Evolutionary conservation across 192 early-diverging fungal genomes (phyloP), one percentile per base, ranked within the genome.

Genomic region (Irineochytrium annulatum): DNA sequence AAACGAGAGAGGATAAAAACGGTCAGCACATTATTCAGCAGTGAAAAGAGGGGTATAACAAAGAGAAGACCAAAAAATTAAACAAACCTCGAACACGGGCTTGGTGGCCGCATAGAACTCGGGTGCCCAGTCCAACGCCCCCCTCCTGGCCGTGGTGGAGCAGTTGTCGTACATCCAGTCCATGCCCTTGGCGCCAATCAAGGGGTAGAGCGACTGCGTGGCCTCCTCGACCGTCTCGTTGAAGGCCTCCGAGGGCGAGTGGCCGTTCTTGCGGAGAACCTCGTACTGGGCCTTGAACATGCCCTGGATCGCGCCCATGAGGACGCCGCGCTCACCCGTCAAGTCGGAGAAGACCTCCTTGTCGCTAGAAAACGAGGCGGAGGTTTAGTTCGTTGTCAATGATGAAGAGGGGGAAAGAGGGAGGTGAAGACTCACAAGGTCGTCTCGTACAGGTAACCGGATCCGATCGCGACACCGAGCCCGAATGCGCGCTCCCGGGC

Each of bases 211-310:
- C 41, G 95, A 98, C 77, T 98, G 93, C 8, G 95, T 98, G 41
- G 92, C 95, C 74, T 98, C 95, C 80, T 98, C 95, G 59, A 98
- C 95, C 57, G 95, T 98, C 80, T 98, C 95, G 83, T 98, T 98
- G 86, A 94, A 98, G 3, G 95, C 95, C 75, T 98, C 95, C 20
- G 95, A 98, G 49, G 95, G 95, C 30, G 87, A 83, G 87, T 98
- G 93, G 59, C 94, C 95, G 62, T 87, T 85, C 32, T 89, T 85
- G 62, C 93, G 85, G 59, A 98, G 82, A 30, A 95, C 92, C 43
- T 98, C 95, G 78, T 95, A 98, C 76, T 98, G 95, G 28, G 95
- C 95, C 39, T 83, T 79, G 83, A 98, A 98, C 34, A 91, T 70
- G 31, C 95, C 95, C 74, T 98, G 91, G 71, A 98, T 98, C 60